Conservation (phyloP, 495 filamentous ascomycete genomes). For the Aspergillus cristatus region DNA sequence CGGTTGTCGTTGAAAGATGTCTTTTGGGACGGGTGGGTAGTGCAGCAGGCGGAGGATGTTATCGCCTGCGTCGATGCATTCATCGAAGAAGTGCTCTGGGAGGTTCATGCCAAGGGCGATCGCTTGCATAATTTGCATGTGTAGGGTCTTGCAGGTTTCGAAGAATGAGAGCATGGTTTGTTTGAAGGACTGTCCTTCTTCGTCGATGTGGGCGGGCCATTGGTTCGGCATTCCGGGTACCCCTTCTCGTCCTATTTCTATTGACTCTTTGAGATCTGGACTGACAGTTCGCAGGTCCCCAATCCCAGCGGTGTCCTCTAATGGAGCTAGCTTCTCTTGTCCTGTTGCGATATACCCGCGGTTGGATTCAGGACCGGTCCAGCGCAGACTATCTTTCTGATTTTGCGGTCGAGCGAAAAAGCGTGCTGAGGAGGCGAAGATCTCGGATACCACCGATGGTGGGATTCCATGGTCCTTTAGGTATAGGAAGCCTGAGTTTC, state of each 20-base stretch:
- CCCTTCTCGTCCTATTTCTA: constrained; percentile 75
- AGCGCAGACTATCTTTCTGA: constrained; percentile 61
- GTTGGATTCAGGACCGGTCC: constrained; percentile 66
- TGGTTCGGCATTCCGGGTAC: constrained; percentile 61
- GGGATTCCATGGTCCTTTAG: constrained; percentile 70
- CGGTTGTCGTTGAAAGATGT: constrained; percentile 61
- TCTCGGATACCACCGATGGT: constrained; percentile 41
- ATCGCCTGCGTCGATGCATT: constrained; percentile 61
- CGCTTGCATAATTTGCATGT: constrained; percentile 74
- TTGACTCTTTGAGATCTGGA: constrained; percentile 74
- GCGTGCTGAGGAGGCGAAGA: constrained; percentile 61
- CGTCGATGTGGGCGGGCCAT: constrained; percentile 63
- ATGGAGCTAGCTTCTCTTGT: constrained; percentile 63
- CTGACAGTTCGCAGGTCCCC: constrained; percentile 46
- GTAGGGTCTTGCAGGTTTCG: constrained; percentile 59
- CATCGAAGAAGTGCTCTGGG: constrained; percentile 67
- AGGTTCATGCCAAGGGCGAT: constrained; percentile 80
- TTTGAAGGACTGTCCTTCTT: constrained; percentile 58
- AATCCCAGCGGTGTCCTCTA: constrained; percentile 49
- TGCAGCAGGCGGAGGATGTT: constrained; percentile 86
- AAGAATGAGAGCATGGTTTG: constrained; percentile 65
- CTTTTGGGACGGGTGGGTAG: constrained; percentile 62
- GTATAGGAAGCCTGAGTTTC: constrained; percentile 84
- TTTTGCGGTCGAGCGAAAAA: constrained; percentile 68
- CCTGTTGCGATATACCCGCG: constrained; percentile 70